Conservation (phyloP, 2,329 filamentous ascomycete genomes). For the Epichloe baconii region DNA sequence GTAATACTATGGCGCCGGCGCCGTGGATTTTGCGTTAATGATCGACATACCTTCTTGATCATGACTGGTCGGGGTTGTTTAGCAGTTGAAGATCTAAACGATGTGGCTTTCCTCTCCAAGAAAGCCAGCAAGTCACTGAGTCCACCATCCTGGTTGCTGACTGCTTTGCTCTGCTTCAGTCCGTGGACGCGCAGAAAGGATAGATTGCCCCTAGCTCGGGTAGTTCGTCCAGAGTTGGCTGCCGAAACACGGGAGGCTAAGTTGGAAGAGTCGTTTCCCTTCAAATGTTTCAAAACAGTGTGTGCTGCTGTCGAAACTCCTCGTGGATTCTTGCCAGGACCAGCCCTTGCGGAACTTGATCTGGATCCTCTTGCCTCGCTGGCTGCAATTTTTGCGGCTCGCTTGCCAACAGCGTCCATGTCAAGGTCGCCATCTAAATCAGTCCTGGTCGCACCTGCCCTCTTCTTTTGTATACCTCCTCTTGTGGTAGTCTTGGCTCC, state of each 20-base stretch:
- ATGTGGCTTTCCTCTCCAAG: slow-evolving; percentile 55
- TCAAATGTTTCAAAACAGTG: slow-evolving; percentile 30
- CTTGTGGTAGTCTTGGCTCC: slow-evolving; percentile 22
- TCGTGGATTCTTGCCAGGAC: slow-evolving; percentile 11
- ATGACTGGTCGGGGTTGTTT: slow-evolving; percentile 37
- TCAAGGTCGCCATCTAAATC: slow-evolving; percentile 48
- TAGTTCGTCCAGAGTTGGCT: slow-evolving; percentile 13
- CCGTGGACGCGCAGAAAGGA: slow-evolving; percentile 41
- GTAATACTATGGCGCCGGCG: slow-evolving; percentile 4
- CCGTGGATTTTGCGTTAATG: slow-evolving; percentile 15
- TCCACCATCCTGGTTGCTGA: slow-evolving; percentile 52
- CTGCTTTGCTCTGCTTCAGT: slow-evolving; percentile 55
- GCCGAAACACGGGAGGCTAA: slow-evolving; percentile 23
- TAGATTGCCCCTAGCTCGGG: slow-evolving; percentile 14
- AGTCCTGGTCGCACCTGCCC: slow-evolving; percentile 23
- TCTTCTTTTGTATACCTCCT: slow-evolving; percentile 40
- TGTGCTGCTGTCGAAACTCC: slow-evolving; percentile 26
- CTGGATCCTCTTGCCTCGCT: slow-evolving; percentile 17
- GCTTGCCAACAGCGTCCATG: slow-evolving; percentile 33
- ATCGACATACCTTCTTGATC: slow-evolving; percentile 64
- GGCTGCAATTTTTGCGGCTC: slow-evolving; percentile 19
- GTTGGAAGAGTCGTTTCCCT: slow-evolving; percentile 19
- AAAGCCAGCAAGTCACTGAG: slow-evolving; percentile 52
- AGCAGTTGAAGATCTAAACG: slow-evolving; percentile 34
- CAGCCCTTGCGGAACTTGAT: slow-evolving; percentile 16